Evolutionary conservation across 2,329 filamentous ascomycete genomes (phyloP).

Genomic region (Monilinia polystroma): DNA sequence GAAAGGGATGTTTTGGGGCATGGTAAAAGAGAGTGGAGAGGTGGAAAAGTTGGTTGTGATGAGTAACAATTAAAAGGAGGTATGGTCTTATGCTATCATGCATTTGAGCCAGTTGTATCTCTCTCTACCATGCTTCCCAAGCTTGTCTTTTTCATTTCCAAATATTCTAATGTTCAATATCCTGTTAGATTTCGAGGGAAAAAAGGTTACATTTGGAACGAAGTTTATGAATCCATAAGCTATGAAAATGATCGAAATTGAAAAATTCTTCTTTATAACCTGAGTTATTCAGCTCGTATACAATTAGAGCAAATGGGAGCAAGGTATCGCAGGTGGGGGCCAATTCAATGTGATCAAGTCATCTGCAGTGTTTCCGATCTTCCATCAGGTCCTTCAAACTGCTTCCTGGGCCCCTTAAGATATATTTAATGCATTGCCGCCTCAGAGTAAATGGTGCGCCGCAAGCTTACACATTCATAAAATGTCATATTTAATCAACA

Average conservation of each 20-base stretch:
- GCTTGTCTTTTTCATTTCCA: neutral
- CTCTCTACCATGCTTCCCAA: too few species aligned
- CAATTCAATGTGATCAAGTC: neutral
- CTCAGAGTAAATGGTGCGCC: too few species aligned
- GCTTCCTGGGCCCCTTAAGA: too few species aligned
- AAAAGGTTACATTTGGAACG: neutral
- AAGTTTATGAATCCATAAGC: neutral
- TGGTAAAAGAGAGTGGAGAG: constrained; percentile 31
- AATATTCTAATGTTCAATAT: neutral
- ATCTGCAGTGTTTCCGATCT: too few species aligned
- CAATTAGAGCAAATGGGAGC: neutral
- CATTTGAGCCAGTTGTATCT: neutral
- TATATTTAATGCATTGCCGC: too few species aligned
- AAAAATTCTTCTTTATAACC: too few species aligned
- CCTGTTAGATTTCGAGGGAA: neutral
- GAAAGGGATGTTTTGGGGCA: constrained; percentile 31
- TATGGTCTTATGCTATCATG: neutral
- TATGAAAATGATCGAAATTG: neutral
- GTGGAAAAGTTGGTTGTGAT: constrained; percentile 12
- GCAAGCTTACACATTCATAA: too few species aligned
- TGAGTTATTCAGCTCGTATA: too few species aligned
- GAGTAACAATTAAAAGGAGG: neutral
- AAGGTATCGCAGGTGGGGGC: neutral
- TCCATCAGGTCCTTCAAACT: too few species aligned
- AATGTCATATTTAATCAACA: too few species aligned